Base-by-base conservation (phyloP, 2,329 filamentous ascomycete genomes). In the Stemphylium vesicarium region DNA sequence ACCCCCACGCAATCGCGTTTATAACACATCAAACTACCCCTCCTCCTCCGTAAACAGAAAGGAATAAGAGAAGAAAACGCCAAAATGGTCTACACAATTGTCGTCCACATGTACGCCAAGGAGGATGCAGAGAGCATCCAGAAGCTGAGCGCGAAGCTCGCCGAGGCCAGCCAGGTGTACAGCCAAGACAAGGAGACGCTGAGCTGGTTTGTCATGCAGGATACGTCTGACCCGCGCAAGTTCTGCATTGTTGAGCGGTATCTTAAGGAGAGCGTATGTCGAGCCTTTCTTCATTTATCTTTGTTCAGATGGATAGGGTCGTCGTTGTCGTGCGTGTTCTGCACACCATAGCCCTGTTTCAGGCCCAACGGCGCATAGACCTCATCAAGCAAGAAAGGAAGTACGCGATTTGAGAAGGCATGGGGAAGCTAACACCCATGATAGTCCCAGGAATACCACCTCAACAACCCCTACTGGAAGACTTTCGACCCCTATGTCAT, bases 201-300 rank as follows among this genome's bases (percentile, higher is more conserved):
- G 35, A 67, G 69, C 40, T 91, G 89, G 89, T 85, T 90, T 75
- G 88, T 92, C 59, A 91, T 91, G 89, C 89, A 91, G 78, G 86
- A 87, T 66, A 82, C 86, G 53, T 80, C 84, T 65, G 88, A 91
- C 72, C 81, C 82, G 39, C 81, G 87, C 53, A 85, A 87, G 44
- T 92, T 92, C 75, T 90, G 86, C 42, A 89, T 92, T 65, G 88
- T 92, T 41, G 89, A 92, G 78, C 80, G 89, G 29, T 92, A 90
- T 75, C 82, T 84, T 66, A 81, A 87, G 56, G 89, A 91, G 72
- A 79, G 78, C 45, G 84, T 87, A 73, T 55, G 83, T 79, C 29
- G 4, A 22, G n/a, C n/a, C n/a, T n/a, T 15, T 31, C 10, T 31
- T 32, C 16, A 18, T 24, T 13, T 20, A 20, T 20, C 20, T 4